Evolutionary conservation across 768 basidiomycete genomes (phyloP), one percentile per base, ranked within the genome.

Genomic region (Hebeloma cylindrosporum): DNA sequence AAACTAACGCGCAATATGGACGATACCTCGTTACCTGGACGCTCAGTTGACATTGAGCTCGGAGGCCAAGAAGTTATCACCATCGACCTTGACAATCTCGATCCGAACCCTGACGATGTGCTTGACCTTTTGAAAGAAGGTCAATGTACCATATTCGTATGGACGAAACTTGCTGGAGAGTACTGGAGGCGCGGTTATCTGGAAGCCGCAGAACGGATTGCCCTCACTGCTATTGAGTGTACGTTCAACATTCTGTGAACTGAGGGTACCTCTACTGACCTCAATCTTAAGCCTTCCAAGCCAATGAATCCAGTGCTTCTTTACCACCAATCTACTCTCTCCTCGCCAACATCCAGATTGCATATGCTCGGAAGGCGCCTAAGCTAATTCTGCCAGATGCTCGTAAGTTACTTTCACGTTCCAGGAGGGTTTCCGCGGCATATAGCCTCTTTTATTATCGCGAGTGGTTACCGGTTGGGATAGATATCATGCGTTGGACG

Each of bases 1-100:
- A n/a, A n/a, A n/a, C n/a, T 16, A 25, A 35, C 23, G 27, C 11
- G 18, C 36, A 51, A 18, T 27, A 72, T 72, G 69, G 72, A 70
- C 43, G 68, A 68, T 36, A 45, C 53, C 18, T 30, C 60, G 25
- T 43, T 60, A 20, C 51, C 66, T n/a, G 74, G 74, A 29, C 74
- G 77, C 43, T 73, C 82, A 4, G 74, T 88, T 38, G 84, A 88
- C 63, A 88, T 91, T 54, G 88, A 89, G 57, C 73, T 90, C 4
- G 83, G 83, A 27, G 80, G 83, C 5, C 85, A 88, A 64, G 93
- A 94, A 66, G 79, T 89, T 59, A 87, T 94, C 47, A 87, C 88
- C 16, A 84, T 97, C 47, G 89, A 95, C 71, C 77, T 97, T 28
- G 88, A 90, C 70, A 74, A 85, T 55, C 82, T 98, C 39, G 87